Percentiles rank a stretch among this genome's conserved stretches.
These are phyloP conservation scores for Schizophyllum amplum DNA, from an alignment of 1,284 basidiomycete species.

Conservation along the genomic window DNA sequence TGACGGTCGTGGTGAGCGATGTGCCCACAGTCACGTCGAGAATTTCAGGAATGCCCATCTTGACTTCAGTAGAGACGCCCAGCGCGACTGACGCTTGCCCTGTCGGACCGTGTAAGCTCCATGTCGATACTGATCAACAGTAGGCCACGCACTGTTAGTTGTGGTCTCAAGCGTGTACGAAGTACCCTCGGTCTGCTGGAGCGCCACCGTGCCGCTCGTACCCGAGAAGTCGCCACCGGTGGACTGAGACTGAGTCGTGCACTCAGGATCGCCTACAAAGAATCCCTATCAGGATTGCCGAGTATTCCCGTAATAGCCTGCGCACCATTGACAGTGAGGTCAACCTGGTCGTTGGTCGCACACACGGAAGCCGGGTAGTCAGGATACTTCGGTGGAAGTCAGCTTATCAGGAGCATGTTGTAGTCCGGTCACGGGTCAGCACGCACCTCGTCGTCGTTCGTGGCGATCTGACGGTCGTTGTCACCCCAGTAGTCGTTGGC, in stretches of 20 bases:
- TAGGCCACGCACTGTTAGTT: neutral
- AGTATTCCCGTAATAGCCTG: no score
- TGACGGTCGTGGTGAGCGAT: neutral
- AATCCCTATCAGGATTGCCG: neutral
- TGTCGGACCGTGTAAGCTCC: neutral
- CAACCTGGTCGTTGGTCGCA: neutral
- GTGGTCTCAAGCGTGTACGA: neutral
- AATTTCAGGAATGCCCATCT: neutral
- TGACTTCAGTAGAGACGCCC: neutral
- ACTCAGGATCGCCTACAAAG: neutral
- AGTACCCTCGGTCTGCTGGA: neutral
- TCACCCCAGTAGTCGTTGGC: neutral
- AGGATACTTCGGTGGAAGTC: neutral
- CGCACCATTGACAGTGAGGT: neutral
- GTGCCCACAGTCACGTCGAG: neutral
- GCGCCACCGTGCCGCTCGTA: neutral
- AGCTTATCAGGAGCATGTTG: no score
- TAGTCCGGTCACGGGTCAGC: neutral
- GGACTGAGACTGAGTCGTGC: neutral
- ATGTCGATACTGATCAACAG: neutral
- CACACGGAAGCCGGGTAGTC: neutral
- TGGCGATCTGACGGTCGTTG: neutral
- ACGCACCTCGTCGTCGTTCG: neutral
- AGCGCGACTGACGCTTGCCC: neutral
- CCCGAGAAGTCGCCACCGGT: neutral